phyloP scores from a whole-genome alignment of 176 grass and related monocot genomes.

The Juncus effusus region DNA sequence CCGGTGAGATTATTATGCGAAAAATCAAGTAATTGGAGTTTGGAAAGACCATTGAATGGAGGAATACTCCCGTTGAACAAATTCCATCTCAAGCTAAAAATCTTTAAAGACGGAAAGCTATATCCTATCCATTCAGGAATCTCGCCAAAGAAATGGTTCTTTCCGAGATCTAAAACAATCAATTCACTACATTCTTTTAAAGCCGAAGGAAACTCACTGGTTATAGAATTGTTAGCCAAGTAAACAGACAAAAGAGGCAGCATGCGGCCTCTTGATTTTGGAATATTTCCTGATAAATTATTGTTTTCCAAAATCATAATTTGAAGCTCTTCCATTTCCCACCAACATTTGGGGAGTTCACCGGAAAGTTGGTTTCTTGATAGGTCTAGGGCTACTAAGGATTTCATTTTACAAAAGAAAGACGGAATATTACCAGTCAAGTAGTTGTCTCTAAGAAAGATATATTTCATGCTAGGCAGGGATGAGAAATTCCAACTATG shows the following conservation, averaged over 20 bases:
- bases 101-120: conserved; percentile 27
- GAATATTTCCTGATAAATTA: conserved; percentile 46
- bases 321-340: conserved; percentile 34
- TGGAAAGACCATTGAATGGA: conserved; percentile 25
- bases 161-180: conserved; percentile 43
- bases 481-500: conserved; percentile 7
- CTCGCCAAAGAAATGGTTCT: conserved; percentile 40
- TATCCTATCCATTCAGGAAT: conserved; percentile 58
- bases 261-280: conserved; percentile 2
- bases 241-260: conserved; percentile 51
- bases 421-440: conserved; percentile 34
- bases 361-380: conserved; percentile 63
- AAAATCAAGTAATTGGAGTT: conserved; percentile 59
- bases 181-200: conserved; percentile 18
- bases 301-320: conserved; percentile 64
- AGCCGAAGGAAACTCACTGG: conserved; percentile 33
- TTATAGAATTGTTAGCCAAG: conserved; percentile 44
- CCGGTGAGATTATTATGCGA: conserved; percentile 48
- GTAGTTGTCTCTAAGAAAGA: conserved; percentile 29
- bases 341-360: conserved; percentile 50
- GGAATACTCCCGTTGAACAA: conserved; percentile 47
- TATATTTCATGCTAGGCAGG: conserved; percentile 9
- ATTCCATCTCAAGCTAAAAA: conserved; percentile 54
- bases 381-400: conserved; percentile 48
- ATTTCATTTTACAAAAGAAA: conserved; percentile 47